phyloP scores from a whole-genome alignment of 805 yeast species.

The Clavispora santaluciae region DNA sequence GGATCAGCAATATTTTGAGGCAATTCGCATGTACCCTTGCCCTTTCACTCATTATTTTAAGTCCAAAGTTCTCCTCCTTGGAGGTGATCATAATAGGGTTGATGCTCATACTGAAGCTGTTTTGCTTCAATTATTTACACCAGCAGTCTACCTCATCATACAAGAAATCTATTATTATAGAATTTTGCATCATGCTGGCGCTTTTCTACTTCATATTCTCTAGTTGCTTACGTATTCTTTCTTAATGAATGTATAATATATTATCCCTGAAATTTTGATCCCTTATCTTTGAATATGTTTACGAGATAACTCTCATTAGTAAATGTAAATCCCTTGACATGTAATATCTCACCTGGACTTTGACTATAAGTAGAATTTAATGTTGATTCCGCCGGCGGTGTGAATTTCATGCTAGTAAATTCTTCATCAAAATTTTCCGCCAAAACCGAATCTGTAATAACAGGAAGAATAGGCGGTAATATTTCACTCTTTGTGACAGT shows the following conservation, averaged over 20 bases:
- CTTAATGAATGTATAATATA: not conserved
- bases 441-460: conserved; percentile 70
- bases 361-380: not conserved
- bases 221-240: not conserved
- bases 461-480: conserved; percentile 77
- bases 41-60: not conserved
- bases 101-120: conserved; percentile 6
- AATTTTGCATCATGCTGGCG: not conserved
- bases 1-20: conserved; percentile 8
- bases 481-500: conserved; percentile 38
- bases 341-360: conserved; percentile 25
- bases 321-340: conserved; percentile 38
- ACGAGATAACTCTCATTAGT: conserved; percentile 35
- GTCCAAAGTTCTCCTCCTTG: not conserved
- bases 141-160: conserved; percentile 10
- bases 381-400: conserved; percentile 9
- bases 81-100: not conserved
- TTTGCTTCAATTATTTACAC: conserved; percentile 12
- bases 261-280: not conserved
- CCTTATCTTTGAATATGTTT: conserved; percentile 2
- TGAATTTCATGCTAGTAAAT: conserved; percentile 65
- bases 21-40: conserved; percentile 8
- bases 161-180: conserved; percentile 7
- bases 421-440: conserved; percentile 84
- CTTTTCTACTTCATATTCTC: not conserved